Evolutionary conservation across 352 stramenopile genomes (phyloP).

Genomic region (Pythium scleroteichum): DNA sequence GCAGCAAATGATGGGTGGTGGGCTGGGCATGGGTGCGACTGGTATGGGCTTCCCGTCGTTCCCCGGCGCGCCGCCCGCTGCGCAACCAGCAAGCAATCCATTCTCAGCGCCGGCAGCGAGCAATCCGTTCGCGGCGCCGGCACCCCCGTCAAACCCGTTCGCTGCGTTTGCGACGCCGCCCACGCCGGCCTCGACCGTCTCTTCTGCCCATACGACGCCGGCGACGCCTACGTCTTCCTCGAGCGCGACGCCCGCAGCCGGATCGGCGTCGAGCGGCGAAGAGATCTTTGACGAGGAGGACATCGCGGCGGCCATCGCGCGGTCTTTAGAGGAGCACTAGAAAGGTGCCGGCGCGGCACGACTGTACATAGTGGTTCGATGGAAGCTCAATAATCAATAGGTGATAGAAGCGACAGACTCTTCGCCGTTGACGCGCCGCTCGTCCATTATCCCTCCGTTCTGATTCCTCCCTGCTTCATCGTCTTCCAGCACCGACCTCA

Average conservation of each 20-base stretch:
- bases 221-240: conserved; percentile 9
- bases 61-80: conserved; percentile 32
- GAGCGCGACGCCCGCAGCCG: too few relatives aligned
- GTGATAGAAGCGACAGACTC: neutral
- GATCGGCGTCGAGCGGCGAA: conserved; percentile 5
- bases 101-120: conserved; percentile 24
- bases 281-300: conserved; percentile 71
- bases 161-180: conserved; percentile 22
- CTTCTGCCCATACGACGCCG: conserved; percentile 13
- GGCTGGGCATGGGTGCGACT: conserved; percentile 16
- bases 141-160: conserved; percentile 17
- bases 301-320: conserved; percentile 76
- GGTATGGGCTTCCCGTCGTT: conserved; percentile 13
- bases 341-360: neutral
- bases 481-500: neutral
- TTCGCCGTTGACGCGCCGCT: conserved; percentile 1
- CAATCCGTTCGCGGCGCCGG: conserved; percentile 37
- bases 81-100: conserved; percentile 40
- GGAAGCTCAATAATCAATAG: neutral
- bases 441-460: neutral
- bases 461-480: neutral
- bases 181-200: conserved; percentile 16
- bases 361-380: neutral
- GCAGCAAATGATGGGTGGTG: conserved; percentile 67
- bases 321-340: conserved; percentile 75